phyloP scores from a whole-genome alignment of 179 eudicot genomes.

The Gypsophila paniculata region DNA sequence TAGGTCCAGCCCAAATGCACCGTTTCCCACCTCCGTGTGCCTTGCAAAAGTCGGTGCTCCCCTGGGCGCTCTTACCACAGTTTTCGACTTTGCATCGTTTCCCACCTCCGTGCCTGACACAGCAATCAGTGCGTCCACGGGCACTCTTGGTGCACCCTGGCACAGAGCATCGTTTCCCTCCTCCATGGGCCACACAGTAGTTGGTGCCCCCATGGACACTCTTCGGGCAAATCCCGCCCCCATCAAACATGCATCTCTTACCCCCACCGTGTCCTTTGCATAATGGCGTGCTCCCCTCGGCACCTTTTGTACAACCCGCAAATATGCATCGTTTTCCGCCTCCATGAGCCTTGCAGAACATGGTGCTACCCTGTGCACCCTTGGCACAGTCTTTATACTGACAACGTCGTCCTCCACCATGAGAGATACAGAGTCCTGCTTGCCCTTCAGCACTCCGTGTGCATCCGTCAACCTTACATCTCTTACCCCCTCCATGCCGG shows the following conservation, averaged over 20 bases:
- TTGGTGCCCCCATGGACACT: constrained; percentile 84
- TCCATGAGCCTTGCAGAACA: constrained; percentile 73
- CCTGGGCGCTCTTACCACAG: constrained; percentile 80
- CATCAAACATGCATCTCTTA: constrained; percentile 61
- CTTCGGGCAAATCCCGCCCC: constrained; percentile 79
- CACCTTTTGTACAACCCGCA: constrained; percentile 74
- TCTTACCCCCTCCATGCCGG: constrained; percentile 79
- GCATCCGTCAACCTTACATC: constrained; percentile 73
- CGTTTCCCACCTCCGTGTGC: constrained; percentile 85
- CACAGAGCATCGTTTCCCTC: constrained; percentile 66
- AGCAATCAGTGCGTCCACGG: constrained; percentile 70
- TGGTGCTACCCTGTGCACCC: constrained; percentile 81
- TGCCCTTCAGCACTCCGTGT: constrained; percentile 77
- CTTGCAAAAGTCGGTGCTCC: constrained; percentile 75
- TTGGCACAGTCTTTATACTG: constrained; percentile 47
- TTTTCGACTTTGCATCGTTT: constrained; percentile 57
- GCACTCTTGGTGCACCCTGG: constrained; percentile 76
- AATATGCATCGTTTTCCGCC: constrained; percentile 76
- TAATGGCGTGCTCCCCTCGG: constrained; percentile 80
- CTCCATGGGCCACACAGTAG: constrained; percentile 83
- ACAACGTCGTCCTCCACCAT: constrained; percentile 81
- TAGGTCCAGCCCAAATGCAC: constrained; percentile 59
- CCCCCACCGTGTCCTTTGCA: constrained; percentile 88
- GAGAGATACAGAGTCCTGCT: constrained; percentile 74
- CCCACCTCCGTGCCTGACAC: constrained; percentile 80